Percentiles rank a stretch among this genome's conserved stretches.
phyloP scores from a whole-genome alignment of 768 basidiomycete genomes.

The Antrodiella citrinella region DNA sequence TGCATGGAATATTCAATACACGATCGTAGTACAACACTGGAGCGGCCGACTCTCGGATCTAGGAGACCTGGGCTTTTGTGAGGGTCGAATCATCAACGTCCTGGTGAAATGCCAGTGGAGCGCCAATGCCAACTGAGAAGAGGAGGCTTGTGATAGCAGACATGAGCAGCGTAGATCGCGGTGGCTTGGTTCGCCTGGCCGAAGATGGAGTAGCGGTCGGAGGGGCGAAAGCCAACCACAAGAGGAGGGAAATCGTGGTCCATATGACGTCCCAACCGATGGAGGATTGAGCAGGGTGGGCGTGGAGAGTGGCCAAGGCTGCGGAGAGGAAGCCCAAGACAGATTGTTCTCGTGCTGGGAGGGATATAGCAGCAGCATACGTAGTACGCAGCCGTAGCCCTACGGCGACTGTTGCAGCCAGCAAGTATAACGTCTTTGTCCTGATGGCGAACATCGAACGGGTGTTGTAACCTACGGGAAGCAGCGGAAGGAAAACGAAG shows the following conservation, averaged over 20 bases:
- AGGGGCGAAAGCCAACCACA: neutral
- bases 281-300: conserved; percentile 54
- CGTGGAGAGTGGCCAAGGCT: conserved; percentile 31
- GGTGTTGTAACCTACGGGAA: conserved; percentile 18
- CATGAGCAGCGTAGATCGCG: neutral
- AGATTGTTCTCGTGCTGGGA: conserved; percentile 10
- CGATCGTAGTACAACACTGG: too few relatives aligned
- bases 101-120: neutral
- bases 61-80: neutral
- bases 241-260: conserved; percentile 22
- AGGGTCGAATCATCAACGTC: neutral
- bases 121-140: neutral
- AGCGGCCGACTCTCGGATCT: too few relatives aligned
- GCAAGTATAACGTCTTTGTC: conserved; percentile 28
- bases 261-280: conserved; percentile 62
- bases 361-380: conserved; percentile 17
- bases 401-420: conserved; percentile 25
- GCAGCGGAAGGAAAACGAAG: conserved; percentile 44
- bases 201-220: neutral
- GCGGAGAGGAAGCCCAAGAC: conserved; percentile 17
- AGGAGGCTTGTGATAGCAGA: neutral
- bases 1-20: too few relatives aligned
- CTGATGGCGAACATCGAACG: conserved; percentile 15
- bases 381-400: conserved; percentile 30
- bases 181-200: too few relatives aligned